A percentile compares a stretch with the other conserved stretches of the same genome.
These are phyloP conservation scores for Talaromyces marneffei DNA, from an alignment of 2,329 filamentous ascomycete genomes.

Conservation along the genomic window DNA sequence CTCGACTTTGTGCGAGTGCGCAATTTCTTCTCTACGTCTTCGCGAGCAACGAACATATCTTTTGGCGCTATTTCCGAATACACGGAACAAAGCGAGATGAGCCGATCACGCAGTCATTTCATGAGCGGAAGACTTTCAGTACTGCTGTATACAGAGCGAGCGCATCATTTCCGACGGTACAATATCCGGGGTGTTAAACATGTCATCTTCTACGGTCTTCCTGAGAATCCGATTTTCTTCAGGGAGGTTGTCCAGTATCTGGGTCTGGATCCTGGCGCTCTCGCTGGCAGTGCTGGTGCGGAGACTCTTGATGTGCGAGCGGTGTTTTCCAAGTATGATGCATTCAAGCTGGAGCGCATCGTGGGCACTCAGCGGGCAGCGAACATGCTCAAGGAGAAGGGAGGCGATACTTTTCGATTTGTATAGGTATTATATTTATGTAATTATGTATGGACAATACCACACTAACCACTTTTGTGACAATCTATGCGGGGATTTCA, in stretches of 20 bases:
- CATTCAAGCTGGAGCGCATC: constrained; percentile 78
- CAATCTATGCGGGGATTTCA: neutral
- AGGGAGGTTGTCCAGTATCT: constrained; percentile 39
- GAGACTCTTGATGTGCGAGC: constrained; percentile 36
- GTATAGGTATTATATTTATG: constrained; percentile 47
- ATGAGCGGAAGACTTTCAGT: constrained; percentile 73
- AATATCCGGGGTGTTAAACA: constrained; percentile 72
- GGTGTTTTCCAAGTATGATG: constrained; percentile 84
- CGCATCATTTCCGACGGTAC: constrained; percentile 95
- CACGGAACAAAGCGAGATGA: constrained; percentile 68
- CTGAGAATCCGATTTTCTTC: constrained; percentile 67
- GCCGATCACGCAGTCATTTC: constrained; percentile 82
- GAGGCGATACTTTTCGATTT: constrained; percentile 91
- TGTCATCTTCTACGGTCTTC: constrained; percentile 84
- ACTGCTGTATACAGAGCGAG: constrained; percentile 84
- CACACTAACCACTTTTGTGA: neutral
- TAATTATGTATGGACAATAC: neutral
- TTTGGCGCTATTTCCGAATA: constrained; percentile 91
- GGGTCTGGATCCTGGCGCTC: constrained; percentile 40
- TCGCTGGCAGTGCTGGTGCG: constrained; percentile 48
- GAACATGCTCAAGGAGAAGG: constrained; percentile 75
- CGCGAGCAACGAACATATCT: constrained; percentile 51
- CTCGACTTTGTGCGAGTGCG: constrained; percentile 90
- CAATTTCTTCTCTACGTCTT: constrained; percentile 78
- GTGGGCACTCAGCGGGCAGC: constrained; percentile 75